Percentiles rank a stretch among this genome's conserved stretches.
phyloP scores from a whole-genome alignment of 352 stramenopile genomes.

The Thraustochytrium sp. region DNA sequence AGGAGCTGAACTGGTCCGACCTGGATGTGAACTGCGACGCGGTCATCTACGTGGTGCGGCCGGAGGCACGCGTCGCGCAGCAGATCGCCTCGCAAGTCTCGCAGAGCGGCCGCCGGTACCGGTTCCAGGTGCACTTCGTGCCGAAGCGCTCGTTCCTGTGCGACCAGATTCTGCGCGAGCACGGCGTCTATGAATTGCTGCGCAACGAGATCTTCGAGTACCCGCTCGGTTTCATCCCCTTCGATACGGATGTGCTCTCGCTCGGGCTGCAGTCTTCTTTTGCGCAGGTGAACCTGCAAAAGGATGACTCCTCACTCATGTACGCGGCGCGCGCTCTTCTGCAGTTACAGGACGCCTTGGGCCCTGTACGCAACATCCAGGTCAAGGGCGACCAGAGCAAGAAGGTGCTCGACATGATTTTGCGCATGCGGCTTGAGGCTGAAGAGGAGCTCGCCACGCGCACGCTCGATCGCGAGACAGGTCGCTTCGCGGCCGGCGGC shows the following conservation, averaged over 20 bases:
- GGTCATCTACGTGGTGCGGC: slow-evolving; percentile 24
- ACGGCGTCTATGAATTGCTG: slow-evolving; percentile 20
- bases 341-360: slow-evolving; percentile 60
- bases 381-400: slow-evolving; percentile 69
- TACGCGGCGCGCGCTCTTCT: slow-evolving; percentile 58
- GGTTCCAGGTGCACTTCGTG: slow-evolving; percentile 32
- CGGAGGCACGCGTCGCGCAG: background rate
- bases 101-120: background rate
- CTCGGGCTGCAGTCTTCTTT: slow-evolving; percentile 44
- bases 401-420: slow-evolving; percentile 62
- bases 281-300: slow-evolving; percentile 44
- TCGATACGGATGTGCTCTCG: slow-evolving; percentile 32
- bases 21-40: slow-evolving; percentile 27
- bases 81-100: slow-evolving; percentile 29
- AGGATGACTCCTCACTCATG: slow-evolving; percentile 56
- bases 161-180: background rate
- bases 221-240: slow-evolving; percentile 35
- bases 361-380: slow-evolving; percentile 63
- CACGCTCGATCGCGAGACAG: background rate
- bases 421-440: slow-evolving; percentile 46
- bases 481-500: background rate
- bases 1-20: slow-evolving; percentile 38
- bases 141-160: slow-evolving; percentile 30
- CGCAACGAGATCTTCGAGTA: slow-evolving; percentile 30
- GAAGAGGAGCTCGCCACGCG: slow-evolving; percentile 12